Percentiles rank a stretch among this genome's conserved stretches.
Conservation (phyloP, 2,329 filamentous ascomycete genomes). For the Cryoendolithus antarcticus region DNA sequence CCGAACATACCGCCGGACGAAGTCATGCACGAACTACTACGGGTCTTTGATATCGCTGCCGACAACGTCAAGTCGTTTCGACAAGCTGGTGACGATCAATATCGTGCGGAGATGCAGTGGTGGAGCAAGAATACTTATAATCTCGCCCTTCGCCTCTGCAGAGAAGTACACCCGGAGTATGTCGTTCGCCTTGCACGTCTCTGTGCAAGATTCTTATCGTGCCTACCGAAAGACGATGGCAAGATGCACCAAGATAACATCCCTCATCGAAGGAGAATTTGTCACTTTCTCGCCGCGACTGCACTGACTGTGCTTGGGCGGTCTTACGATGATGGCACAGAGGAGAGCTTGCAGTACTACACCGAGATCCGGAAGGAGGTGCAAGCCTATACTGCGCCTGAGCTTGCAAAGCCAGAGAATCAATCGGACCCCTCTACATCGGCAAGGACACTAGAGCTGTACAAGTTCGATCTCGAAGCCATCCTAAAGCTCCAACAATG, state of each 20-base stretch:
- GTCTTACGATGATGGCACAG: constrained; percentile 24
- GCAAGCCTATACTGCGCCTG: constrained; percentile 24
- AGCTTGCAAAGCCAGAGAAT: constrained; percentile 16
- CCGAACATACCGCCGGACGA: constrained; percentile 15
- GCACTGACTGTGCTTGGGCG: constrained; percentile 37
- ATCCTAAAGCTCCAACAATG: constrained; percentile 54
- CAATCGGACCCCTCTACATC: no score
- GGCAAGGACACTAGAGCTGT: constrained; percentile 51
- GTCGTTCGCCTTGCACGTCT: constrained; percentile 43
- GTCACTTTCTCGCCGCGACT: constrained; percentile 51
- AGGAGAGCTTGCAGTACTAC: constrained; percentile 47
- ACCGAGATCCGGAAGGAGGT: constrained; percentile 50
- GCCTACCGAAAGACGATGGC: constrained; percentile 11
- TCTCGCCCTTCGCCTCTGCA: constrained; percentile 51
- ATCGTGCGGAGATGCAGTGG: constrained; percentile 60
- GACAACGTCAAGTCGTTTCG: constrained; percentile 32
- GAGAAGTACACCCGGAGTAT: constrained; percentile 42
- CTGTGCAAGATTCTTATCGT: constrained; percentile 26
- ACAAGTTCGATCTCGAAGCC: constrained; percentile 71
- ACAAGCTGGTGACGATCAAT: constrained; percentile 26
- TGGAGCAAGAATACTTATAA: constrained; percentile 77
- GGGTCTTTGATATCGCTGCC: constrained; percentile 39
- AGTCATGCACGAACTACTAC: constrained; percentile 40
- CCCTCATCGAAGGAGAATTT: constrained; percentile 51
- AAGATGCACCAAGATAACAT: constrained; percentile 20